Evolutionary conservation across 108 stramenopile species (phyloP).

Genomic region (Conticribra guillardii): DNA sequence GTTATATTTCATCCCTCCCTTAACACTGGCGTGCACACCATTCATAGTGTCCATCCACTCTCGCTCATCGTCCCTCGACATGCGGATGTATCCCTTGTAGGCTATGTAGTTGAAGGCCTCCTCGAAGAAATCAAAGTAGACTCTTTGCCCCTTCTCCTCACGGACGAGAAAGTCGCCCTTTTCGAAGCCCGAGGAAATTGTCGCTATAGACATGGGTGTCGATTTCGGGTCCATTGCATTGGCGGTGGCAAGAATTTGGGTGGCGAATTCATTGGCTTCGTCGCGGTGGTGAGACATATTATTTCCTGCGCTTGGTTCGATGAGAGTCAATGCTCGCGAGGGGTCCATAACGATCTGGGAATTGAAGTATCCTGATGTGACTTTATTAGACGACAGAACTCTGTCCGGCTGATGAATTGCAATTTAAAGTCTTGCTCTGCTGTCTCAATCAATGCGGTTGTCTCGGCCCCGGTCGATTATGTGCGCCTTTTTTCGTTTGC

Average conservation of each 20-base stretch:
- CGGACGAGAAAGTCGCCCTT: conserved; percentile 87
- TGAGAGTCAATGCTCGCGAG: conserved; percentile 19
- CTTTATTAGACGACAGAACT: too few species aligned
- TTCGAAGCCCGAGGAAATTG: conserved; percentile 81
- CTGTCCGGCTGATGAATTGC: too few species aligned
- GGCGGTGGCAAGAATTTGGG: conserved; percentile 12
- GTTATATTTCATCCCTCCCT: conserved; percentile 88
- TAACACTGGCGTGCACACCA: conserved; percentile 47
- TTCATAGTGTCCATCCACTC: conserved; percentile 85
- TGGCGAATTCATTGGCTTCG: not conserved
- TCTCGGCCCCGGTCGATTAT: too few species aligned
- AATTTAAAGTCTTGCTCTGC: too few species aligned
- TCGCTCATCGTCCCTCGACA: conserved; percentile 80
- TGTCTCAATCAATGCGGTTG: too few species aligned
- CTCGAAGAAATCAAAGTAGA: conserved; percentile 54
- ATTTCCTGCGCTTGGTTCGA: conserved; percentile 16
- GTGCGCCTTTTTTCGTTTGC: too few species aligned
- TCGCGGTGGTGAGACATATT: conserved; percentile 33
- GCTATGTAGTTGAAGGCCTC: conserved; percentile 92
- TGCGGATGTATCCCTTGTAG: conserved; percentile 89
- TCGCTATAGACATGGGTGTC: conserved; percentile 61
- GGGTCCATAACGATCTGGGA: conserved; percentile 8
- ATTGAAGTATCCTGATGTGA: too few species aligned
- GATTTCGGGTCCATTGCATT: conserved; percentile 16
- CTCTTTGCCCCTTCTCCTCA: conserved; percentile 84